These are phyloP conservation scores for Agaricus subrufescens DNA, from an alignment of 768 basidiomycete genomes.

Conservation along the genomic window DNA sequence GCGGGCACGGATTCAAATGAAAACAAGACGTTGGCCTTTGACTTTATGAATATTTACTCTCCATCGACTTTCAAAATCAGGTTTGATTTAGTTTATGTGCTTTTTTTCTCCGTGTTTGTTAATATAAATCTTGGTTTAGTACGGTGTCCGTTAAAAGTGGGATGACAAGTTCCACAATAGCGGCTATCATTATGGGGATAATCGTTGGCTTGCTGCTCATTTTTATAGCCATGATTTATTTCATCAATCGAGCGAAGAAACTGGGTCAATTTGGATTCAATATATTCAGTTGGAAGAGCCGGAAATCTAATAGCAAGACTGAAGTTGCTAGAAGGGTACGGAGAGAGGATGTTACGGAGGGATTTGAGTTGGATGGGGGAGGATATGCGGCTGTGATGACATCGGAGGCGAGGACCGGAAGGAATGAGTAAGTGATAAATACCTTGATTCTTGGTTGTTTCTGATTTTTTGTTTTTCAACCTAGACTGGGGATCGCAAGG, in stretches of 20 bases:
- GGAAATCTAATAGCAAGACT: neutral
- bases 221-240: neutral
- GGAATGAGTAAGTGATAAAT: neutral
- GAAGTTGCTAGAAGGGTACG: neutral
- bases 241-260: neutral
- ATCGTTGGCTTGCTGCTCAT: neutral
- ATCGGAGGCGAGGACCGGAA: neutral
- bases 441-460: too few species aligned
- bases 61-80: conserved; percentile 17
- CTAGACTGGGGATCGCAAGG: neutral
- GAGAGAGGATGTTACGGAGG: neutral
- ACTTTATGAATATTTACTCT: conserved; percentile 26
- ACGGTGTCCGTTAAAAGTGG: neutral
- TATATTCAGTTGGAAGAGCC: neutral
- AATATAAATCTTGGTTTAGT: too few species aligned
- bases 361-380: conserved; percentile 1
- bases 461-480: neutral
- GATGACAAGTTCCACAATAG: neutral
- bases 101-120: too few species aligned
- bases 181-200: conserved; percentile 4
- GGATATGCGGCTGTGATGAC: neutral
- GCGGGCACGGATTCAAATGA: conserved; percentile 9
- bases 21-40: conserved; percentile 18
- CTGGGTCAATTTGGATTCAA: neutral
- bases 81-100: conserved; percentile 7